These are phyloP conservation scores for Aspergillus jensenii DNA, from an alignment of 2,329 filamentous ascomycete species.

Conservation along the genomic window DNA sequence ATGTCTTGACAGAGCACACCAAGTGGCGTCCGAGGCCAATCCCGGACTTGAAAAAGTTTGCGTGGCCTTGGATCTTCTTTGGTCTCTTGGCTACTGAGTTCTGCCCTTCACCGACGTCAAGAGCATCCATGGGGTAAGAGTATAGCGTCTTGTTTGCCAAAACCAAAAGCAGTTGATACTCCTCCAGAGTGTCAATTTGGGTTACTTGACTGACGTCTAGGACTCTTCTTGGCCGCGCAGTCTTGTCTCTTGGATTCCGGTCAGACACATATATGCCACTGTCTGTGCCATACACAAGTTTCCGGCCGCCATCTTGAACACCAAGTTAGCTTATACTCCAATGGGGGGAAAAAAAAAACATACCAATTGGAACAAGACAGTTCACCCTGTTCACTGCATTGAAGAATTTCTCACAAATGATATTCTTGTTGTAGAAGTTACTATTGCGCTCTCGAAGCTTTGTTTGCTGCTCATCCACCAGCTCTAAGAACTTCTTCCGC, in stretches of 20 bases:
- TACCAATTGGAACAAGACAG: conserved; percentile 88
- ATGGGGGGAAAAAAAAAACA: conserved; percentile 30
- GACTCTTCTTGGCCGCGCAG: conserved; percentile 72
- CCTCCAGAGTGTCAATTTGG: conserved; percentile 93
- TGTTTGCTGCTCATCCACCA: conserved; percentile 87
- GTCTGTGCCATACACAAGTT: conserved; percentile 92
- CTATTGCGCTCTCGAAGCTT: conserved; percentile 72
- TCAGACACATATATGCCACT: conserved; percentile 91
- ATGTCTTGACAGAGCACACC: conserved; percentile 95
- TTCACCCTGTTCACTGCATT: conserved; percentile 87
- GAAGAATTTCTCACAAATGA: conserved; percentile 84
- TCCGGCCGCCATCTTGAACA: conserved; percentile 78
- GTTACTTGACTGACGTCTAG: conserved; percentile 85
- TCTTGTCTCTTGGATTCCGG: conserved; percentile 78
- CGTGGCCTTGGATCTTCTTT: conserved; percentile 95
- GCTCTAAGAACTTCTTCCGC: conserved; percentile 94
- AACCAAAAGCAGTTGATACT: conserved; percentile 88
- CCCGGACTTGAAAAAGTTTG: conserved; percentile 97
- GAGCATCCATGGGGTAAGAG: conserved; percentile 82
- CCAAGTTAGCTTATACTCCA: conserved; percentile 14
- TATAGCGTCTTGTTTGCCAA: conserved; percentile 89
- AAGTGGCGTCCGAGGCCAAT: conserved; percentile 92
- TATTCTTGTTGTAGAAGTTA: conserved; percentile 68
- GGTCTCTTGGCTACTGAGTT: conserved; percentile 77
- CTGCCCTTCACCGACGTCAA: conserved; percentile 75